These are phyloP conservation scores for Penicillium sp. DNA, from an alignment of 2,329 filamentous ascomycete species.

Conservation along the genomic window DNA sequence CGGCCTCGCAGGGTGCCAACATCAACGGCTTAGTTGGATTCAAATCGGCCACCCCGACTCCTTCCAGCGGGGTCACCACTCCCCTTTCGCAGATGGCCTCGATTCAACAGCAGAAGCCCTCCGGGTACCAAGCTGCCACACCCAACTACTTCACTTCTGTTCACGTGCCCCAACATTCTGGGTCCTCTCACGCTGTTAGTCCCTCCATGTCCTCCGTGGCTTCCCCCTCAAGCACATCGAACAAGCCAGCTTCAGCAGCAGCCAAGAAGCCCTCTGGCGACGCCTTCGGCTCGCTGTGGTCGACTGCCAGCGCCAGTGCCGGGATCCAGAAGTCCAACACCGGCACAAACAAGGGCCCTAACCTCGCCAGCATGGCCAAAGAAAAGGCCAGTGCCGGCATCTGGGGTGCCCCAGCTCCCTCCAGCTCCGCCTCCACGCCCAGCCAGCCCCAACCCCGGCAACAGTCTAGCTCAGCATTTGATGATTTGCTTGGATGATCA, in stretches of 20 bases:
- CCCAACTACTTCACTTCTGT: slow-evolving; percentile 97
- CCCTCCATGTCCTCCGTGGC: slow-evolving; percentile 38
- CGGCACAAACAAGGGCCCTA: slow-evolving; percentile 64
- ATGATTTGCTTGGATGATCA: slow-evolving; percentile 42
- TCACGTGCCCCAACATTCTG: slow-evolving; percentile 30
- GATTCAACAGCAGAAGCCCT: slow-evolving; percentile 51
- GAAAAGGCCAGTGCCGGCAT: slow-evolving; percentile 94
- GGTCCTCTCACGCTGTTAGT: slow-evolving; percentile 36
- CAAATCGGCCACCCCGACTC: slow-evolving; percentile 75
- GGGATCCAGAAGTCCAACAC: slow-evolving; percentile 71
- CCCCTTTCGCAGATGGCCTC: slow-evolving; percentile 46
- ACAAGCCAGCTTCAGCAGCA: slow-evolving; percentile 48
- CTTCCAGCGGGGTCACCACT: slow-evolving; percentile 53
- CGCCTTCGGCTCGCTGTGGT: slow-evolving; percentile 86
- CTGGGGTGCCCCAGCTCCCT: slow-evolving; percentile 73
- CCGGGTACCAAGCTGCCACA: slow-evolving; percentile 69
- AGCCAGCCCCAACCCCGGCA: slow-evolving; percentile 37
- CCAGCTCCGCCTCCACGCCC: slow-evolving; percentile 50
- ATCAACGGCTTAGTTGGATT: slow-evolving; percentile 77
- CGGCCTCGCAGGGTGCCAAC: slow-evolving; percentile 75
- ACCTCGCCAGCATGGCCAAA: slow-evolving; percentile 93
- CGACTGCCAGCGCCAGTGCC: slow-evolving; percentile 62
- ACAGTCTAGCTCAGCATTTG: slow-evolving; percentile 35
- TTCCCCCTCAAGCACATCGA: slow-evolving; percentile 40
- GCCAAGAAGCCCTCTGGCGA: slow-evolving; percentile 61